Evolutionary conservation across 1,284 basidiomycete species (phyloP), one percentile per base, ranked within the genome.

Genomic region (Ustilago cynodontis): DNA sequence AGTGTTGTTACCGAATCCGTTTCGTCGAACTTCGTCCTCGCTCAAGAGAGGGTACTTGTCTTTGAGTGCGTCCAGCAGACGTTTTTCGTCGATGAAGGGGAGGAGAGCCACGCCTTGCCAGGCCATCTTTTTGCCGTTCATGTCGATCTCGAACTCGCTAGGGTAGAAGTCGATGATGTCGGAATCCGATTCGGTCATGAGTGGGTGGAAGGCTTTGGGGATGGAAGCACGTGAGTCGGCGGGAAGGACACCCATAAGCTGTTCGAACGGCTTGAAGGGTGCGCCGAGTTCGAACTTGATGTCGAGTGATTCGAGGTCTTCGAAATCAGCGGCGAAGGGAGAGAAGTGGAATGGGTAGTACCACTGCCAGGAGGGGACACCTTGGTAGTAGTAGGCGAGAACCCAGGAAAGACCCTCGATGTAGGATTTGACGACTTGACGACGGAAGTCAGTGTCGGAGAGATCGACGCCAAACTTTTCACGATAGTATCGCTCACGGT

Each of bases 111-210:
- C 94, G 65, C 97, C 97, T 87, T 99, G 97, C 97, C 97, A 99
- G 1, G 93, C 90, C 95, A 99, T 98, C 87, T 94, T 94, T 88
- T 99, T 99, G 72, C 97, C 97, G 85, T 99, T 99, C 97, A 99
- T 99, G 87, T 99, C 97, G 82, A 99, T 93, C 80, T 95, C 91
- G 86, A 99, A 99, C 20, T 92, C 91, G 6, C 89, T 83, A 0
- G 97, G 97, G 86, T 98, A 98, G 88, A 98, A 99, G 85, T 99
- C 97, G 76, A 94, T 91, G 86, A 98, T 98, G 2, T 94, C 93
- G 0, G 95, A 98, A 43, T 93, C 90, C 56, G 91, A 89, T 3
- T 93, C 90, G 5, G 89, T 91, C 97, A 99, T 99, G 49, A 99
- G 90, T 7, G 88, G 86, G 55, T 98, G 96, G 88, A 97, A 95